A percentile compares a stretch with the other conserved stretches of the same genome.
phyloP scores from a whole-genome alignment of 805 yeast genomes.

The Kodamaea kaohsiungensis region DNA sequence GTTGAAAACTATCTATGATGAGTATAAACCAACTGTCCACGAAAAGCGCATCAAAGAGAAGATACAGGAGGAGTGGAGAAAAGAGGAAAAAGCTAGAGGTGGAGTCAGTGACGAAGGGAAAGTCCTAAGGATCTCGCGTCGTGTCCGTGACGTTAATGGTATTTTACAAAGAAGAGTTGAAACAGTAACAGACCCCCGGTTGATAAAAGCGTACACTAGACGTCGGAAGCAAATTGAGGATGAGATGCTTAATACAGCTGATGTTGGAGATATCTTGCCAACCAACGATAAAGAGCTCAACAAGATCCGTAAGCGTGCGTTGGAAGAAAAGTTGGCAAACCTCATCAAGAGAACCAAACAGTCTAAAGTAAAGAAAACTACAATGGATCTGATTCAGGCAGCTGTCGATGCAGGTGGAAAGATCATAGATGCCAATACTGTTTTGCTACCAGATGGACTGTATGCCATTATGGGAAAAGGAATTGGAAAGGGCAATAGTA shows the following conservation, averaged over 20 bases:
- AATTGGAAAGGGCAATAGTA: conserved; percentile 69
- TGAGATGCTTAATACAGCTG: conserved; percentile 52
- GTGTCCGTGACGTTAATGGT: conserved; percentile 82
- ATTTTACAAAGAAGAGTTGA: conserved; percentile 80
- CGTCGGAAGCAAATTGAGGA: conserved; percentile 68
- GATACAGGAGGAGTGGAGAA: conserved; percentile 36
- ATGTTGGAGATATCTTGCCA: conserved; percentile 70
- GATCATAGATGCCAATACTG: conserved; percentile 44
- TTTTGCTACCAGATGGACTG: conserved; percentile 44
- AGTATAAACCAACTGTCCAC: conserved; percentile 40
- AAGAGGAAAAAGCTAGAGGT: conserved; percentile 29
- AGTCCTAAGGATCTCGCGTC: conserved; percentile 61
- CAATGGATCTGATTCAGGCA: conserved; percentile 35
- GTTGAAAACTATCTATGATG: conserved; percentile 36
- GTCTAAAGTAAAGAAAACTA: conserved; percentile 32
- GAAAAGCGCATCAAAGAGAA: conserved; percentile 32
- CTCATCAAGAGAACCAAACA: conserved; percentile 63
- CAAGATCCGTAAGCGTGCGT: conserved; percentile 68
- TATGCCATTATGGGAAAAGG: conserved; percentile 62
- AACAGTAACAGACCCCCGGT: conserved; percentile 78
- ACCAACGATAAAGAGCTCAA: conserved; percentile 86
- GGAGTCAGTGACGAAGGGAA: conserved; percentile 23
- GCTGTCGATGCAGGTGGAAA: conserved; percentile 47
- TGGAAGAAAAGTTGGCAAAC: conserved; percentile 82
- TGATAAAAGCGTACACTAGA: conserved; percentile 80